Evolutionary conservation across 352 stramenopile genomes (phyloP), one percentile per base, ranked within the genome.

Genomic region (Blastocystis sp.): DNA sequence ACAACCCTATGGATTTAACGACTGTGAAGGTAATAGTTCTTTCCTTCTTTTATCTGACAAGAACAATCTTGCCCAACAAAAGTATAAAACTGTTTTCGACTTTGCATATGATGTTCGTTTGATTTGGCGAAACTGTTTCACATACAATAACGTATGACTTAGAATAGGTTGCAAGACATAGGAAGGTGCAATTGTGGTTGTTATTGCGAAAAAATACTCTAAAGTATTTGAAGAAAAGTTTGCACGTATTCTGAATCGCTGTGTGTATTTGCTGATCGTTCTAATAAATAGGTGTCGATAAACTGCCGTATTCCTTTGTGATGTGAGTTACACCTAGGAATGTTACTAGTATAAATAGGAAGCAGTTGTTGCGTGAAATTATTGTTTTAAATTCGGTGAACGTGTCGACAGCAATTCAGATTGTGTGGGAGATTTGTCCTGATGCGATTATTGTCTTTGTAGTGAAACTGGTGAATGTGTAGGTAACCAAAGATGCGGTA

Each of bases 61-160:
- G 73, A 84, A 43, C 13, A 84, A 84, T 15, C 54, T 66, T 15
- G n/a, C 34, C 8, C 50, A 66, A 15, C 50, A 53, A 26, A n/a
- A 84, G 26, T 84, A 84, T n/a, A 66, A 66, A 84, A 45, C 23
- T 39, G 43, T 61, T 1, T 84, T 53, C 29, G 73, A 84, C 15
- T 84, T 84, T 84, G 73, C 73, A 18, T 84, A 84, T n/a, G 73
- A 84, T 84, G 54, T 84, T 11, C 54, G 73, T n/a, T 53, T 84
- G 9, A 84, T 84, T 26, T 84, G 73, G 73, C 26, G 50, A n/a
- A 84, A 84, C 20, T 84, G 73, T 50, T n/a, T 84, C 23, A 34
- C 56, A 34, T 84, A 84, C 53, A 84, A 84, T 64, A 20, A 61
- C 45, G 73, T 84, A 15, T 0, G 9, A 45, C 29, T 84, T 26